These are phyloP conservation scores for Harrya chromipes DNA, from an alignment of 768 basidiomycete genomes.

Conservation along the genomic window DNA sequence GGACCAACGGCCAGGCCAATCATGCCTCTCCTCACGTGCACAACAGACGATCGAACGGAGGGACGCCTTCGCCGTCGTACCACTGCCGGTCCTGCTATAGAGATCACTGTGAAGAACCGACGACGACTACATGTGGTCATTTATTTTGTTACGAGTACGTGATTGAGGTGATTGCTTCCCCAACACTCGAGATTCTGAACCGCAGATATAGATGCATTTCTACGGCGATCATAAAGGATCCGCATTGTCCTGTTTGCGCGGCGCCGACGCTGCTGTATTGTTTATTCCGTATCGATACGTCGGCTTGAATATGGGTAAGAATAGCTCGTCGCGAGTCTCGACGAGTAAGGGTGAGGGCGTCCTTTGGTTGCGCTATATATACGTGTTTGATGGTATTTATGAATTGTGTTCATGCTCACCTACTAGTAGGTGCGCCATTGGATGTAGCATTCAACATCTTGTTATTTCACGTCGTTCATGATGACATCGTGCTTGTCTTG, in stretches of 20 bases:
- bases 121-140: conserved; percentile 63
- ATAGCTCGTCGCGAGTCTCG: background rate
- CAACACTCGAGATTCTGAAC: background rate
- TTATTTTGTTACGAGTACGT: conserved; percentile 52
- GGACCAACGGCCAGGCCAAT: conserved; percentile 12
- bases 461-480: too few species aligned
- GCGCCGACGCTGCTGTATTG: conserved; percentile 54
- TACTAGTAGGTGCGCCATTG: background rate
- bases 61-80: conserved; percentile 17
- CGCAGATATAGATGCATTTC: conserved; percentile 47
- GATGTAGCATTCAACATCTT: too few species aligned
- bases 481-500: too few species aligned
- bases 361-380: background rate
- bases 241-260: conserved; percentile 51
- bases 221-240: conserved; percentile 42
- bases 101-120: conserved; percentile 51
- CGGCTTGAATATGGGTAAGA: conserved; percentile 9
- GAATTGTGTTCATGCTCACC: background rate
- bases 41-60: conserved; percentile 10
- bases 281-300: conserved; percentile 50
- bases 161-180: background rate
- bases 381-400: conserved; percentile 3
- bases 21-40: background rate
- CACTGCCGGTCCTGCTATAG: conserved; percentile 51
- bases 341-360: background rate